A percentile compares a stretch with the other conserved stretches of the same genome.
Conservation (phyloP, 2,329 filamentous ascomycete genomes). For the Epichloe sibirici region DNA sequence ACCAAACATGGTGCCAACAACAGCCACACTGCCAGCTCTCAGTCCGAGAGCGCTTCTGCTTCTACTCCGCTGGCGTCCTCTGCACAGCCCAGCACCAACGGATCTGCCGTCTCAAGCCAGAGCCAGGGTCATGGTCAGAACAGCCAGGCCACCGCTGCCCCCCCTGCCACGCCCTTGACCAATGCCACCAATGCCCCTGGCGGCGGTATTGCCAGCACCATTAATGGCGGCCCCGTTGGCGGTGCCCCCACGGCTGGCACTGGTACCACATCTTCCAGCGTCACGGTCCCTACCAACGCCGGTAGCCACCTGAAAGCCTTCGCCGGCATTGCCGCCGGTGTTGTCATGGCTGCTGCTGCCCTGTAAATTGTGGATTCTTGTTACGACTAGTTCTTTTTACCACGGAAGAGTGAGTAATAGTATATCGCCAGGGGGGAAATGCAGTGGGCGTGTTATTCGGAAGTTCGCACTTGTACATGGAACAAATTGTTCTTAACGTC, state of each 20-base stretch:
- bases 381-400: not conserved
- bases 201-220: not conserved
- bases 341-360: slow-evolving; percentile 18
- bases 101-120: too few relatives aligned
- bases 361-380: slow-evolving; percentile 13
- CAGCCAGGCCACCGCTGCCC: too few relatives aligned
- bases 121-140: too few relatives aligned
- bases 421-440: not conserved
- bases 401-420: not conserved
- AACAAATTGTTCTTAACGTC: not conserved
- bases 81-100: too few relatives aligned
- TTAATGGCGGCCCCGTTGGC: not conserved
- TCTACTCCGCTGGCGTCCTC: not conserved
- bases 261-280: not conserved
- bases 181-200: not conserved
- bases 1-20: not conserved
- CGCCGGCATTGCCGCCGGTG: slow-evolving; percentile 18
- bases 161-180: too few relatives aligned
- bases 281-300: slow-evolving; percentile 4
- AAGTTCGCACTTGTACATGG: not conserved
- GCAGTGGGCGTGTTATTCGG: not conserved
- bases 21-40: not conserved
- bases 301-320: slow-evolving; percentile 18
- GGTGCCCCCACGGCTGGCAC: not conserved
- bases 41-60: slow-evolving; percentile 2